phyloP scores from a whole-genome alignment of 2,329 filamentous ascomycete genomes.

The Daldinia sp. region DNA sequence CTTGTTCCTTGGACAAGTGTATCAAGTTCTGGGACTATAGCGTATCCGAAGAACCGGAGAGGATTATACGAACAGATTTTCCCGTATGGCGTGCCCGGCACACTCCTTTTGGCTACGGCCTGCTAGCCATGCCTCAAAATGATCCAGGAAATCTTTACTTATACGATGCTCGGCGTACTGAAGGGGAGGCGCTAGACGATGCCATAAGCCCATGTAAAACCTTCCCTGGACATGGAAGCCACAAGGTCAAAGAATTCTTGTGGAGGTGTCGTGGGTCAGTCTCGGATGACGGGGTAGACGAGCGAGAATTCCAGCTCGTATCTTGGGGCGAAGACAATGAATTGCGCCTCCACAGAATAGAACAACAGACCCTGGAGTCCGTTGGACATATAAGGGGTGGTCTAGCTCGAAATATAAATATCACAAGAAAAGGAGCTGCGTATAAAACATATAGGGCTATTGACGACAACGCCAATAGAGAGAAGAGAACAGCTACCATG shows the following conservation, averaged over 20 bases:
- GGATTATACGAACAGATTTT: slow-evolving; percentile 81
- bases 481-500: slow-evolving; percentile 69
- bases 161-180: slow-evolving; percentile 71
- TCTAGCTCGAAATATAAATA: slow-evolving; percentile 69
- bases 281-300: slow-evolving; percentile 73
- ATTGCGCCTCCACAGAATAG: slow-evolving; percentile 78
- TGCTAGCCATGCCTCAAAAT: slow-evolving; percentile 91
- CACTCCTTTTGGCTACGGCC: slow-evolving; percentile 85
- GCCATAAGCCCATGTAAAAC: slow-evolving; percentile 61
- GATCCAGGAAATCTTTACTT: slow-evolving; percentile 85
- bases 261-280: slow-evolving; percentile 81
- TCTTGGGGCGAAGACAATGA: slow-evolving; percentile 91
- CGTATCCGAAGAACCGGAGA: slow-evolving; percentile 71
- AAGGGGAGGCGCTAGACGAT: slow-evolving; percentile 55
- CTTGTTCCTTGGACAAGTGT: slow-evolving; percentile 88
- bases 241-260: slow-evolving; percentile 88
- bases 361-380: slow-evolving; percentile 68
- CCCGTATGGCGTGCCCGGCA: slow-evolving; percentile 92
- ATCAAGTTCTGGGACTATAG: slow-evolving; percentile 93
- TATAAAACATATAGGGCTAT: slow-evolving; percentile 87
- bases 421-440: slow-evolving; percentile 82
- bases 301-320: slow-evolving; percentile 90
- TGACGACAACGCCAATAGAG: slow-evolving; percentile 64
- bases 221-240: slow-evolving; percentile 68
- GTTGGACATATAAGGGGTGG: slow-evolving; percentile 79